Conservation (phyloP, 1,139 yeast species). For the Meyerozyma smithsonii region DNA sequence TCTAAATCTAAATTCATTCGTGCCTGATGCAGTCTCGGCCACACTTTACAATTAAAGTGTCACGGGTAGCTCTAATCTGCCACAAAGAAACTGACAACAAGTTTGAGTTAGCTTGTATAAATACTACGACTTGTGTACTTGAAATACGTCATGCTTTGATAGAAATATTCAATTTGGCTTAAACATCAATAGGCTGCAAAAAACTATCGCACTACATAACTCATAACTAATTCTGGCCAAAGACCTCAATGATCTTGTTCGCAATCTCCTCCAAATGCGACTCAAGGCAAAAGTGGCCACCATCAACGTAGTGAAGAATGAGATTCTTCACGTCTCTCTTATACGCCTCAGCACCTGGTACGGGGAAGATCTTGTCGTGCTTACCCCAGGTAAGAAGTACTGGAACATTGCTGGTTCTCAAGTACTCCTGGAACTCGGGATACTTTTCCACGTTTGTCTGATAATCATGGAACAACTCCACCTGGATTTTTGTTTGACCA, state of each 20-base stretch:
- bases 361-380: conserved; percentile 30
- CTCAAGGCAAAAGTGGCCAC: conserved; percentile 39
- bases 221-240: neutral
- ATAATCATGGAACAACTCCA: conserved; percentile 32
- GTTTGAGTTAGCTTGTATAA: too few relatives aligned
- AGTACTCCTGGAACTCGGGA: conserved; percentile 32
- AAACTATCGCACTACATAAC: neutral
- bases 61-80: too few relatives aligned
- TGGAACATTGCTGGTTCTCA: conserved; percentile 29
- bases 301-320: conserved; percentile 20
- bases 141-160: too few relatives aligned
- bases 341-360: conserved; percentile 33
- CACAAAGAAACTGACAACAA: too few relatives aligned
- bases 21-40: too few relatives aligned
- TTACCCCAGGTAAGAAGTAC: conserved; percentile 40
- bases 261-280: conserved; percentile 26
- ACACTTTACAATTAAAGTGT: too few relatives aligned
- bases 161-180: neutral
- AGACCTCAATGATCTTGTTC: conserved; percentile 7
- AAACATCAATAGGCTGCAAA: neutral
- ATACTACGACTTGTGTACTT: too few relatives aligned
- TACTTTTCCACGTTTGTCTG: conserved; percentile 26
- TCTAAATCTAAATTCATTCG: too few relatives aligned
- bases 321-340: conserved; percentile 25
- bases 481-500: conserved; percentile 24